Percentiles rank a stretch among this genome's conserved stretches.
Conservation (phyloP, 176 grass and related monocot genomes). For the Aegilops bicornis region DNA sequence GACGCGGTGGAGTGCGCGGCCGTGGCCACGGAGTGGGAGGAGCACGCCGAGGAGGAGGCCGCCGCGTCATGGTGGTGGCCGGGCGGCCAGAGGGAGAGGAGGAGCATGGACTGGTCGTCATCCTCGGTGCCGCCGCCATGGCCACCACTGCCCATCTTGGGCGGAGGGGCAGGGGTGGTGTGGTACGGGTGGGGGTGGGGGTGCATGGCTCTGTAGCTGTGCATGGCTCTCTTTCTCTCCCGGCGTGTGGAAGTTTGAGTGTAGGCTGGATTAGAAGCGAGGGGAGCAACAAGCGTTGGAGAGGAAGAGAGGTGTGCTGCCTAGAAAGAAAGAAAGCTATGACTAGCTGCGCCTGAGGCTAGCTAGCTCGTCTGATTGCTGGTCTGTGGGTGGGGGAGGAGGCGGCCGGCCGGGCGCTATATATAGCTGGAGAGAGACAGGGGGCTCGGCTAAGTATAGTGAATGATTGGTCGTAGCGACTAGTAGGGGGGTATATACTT, state of each 20-base stretch:
- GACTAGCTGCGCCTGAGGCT: background rate
- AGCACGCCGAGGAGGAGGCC: constrained; percentile 33
- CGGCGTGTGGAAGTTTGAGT: background rate
- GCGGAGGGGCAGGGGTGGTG: constrained; percentile 1
- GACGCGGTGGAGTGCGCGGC: constrained; percentile 5
- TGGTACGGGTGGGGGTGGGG: constrained; percentile 36
- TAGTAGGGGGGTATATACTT: background rate
- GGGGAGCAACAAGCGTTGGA: constrained; percentile 38
- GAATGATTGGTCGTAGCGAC: constrained; percentile 36
- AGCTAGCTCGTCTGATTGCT: constrained; percentile 2
- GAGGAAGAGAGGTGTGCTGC: constrained; percentile 23
- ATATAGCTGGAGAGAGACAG: constrained; percentile 36
- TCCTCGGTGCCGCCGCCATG: constrained; percentile 24
- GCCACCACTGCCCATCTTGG: constrained; percentile 5
- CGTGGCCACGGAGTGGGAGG: background rate
- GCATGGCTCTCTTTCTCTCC: constrained; percentile 21
- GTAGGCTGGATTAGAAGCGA: constrained; percentile 30
- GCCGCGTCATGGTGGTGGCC: constrained; percentile 39
- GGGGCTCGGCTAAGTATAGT: background rate
- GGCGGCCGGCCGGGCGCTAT: background rate
- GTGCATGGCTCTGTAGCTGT: constrained; percentile 60
- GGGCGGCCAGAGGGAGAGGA: constrained; percentile 82
- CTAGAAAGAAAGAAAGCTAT: background rate
- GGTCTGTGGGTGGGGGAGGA: constrained; percentile 9
- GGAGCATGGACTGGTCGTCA: constrained; percentile 71